These are phyloP conservation scores for Solanum lignicaule DNA, from an alignment of 257 asterid species.

Conservation along the genomic window DNA sequence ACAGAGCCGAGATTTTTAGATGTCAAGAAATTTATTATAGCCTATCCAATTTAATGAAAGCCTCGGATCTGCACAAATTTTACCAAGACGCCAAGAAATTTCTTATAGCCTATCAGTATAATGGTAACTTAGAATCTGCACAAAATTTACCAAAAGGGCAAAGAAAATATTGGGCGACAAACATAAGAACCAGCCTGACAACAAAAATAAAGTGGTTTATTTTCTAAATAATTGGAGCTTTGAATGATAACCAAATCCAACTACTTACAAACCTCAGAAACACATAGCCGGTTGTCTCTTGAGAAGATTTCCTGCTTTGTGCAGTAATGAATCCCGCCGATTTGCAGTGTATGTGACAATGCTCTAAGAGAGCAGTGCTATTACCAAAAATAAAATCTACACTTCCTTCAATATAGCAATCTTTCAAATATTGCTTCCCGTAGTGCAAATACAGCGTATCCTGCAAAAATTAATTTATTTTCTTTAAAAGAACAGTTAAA, in stretches of 20 bases:
- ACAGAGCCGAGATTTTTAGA: background rate
- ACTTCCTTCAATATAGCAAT: conserved; percentile 95
- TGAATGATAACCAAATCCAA: background rate
- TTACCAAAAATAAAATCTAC: conserved; percentile 96
- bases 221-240: background rate
- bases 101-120: background rate
- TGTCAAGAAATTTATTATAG: background rate
- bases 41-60: background rate
- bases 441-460: conserved; percentile 85
- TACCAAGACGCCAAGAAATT: background rate
- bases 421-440: conserved; percentile 80
- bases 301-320: conserved; percentile 91
- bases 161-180: background rate
- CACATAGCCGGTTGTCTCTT: conserved; percentile 87
- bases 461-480: conserved; percentile 25
- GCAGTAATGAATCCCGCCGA: conserved; percentile 76
- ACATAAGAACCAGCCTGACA: background rate
- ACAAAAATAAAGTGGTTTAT: background rate
- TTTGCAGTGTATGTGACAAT: conserved; percentile 94
- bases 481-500: background rate
- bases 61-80: background rate
- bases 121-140: background rate
- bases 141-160: background rate
- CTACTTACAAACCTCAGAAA: conserved; percentile 54
- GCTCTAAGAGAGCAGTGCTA: conserved; percentile 95